Conservation (phyloP, 345 rosid genomes). For the Salix suchowensis region DNA sequence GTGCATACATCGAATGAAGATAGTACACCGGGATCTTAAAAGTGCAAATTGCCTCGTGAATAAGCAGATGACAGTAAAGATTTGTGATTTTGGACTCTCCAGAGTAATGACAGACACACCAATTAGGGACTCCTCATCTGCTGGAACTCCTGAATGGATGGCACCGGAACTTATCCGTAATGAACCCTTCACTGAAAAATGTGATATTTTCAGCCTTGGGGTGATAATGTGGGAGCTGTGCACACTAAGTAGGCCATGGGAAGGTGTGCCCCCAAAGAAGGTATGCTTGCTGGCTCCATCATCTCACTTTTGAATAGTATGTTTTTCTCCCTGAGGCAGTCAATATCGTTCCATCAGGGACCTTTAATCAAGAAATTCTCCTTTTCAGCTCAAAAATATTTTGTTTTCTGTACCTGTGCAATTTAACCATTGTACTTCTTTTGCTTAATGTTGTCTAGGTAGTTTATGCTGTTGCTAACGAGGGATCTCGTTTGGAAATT, state of each 20-base stretch:
- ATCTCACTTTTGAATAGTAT: too few species aligned
- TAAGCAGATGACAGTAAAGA: constrained; percentile 85
- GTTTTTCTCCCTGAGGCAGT: not conserved
- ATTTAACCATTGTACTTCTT: not conserved
- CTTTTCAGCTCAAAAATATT: not conserved
- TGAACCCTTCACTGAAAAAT: constrained; percentile 89
- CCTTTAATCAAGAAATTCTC: not conserved
- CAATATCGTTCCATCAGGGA: not conserved
- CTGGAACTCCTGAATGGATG: constrained; percentile 99
- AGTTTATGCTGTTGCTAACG: constrained; percentile 81
- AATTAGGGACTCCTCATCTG: constrained; percentile 76
- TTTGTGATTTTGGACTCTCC: constrained; percentile 97
- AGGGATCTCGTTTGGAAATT: constrained; percentile 81
- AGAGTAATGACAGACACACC: constrained; percentile 66
- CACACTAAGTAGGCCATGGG: constrained; percentile 92
- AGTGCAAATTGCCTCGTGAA: constrained; percentile 88
- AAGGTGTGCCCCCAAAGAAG: constrained; percentile 88
- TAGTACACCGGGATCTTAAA: constrained; percentile 85
- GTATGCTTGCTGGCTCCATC: constrained; percentile 25
- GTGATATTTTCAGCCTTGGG: constrained; percentile 97
- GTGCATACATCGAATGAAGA: constrained; percentile 97
- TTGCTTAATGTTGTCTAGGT: constrained; percentile 45
- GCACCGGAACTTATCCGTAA: constrained; percentile 95
- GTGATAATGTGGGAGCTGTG: constrained; percentile 99
- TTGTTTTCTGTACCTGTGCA: not conserved